Percentiles rank a stretch among this genome's conserved stretches.
These are phyloP conservation scores for Flaveria robusta DNA, from an alignment of 129 eudicot species.

Conservation along the genomic window DNA sequence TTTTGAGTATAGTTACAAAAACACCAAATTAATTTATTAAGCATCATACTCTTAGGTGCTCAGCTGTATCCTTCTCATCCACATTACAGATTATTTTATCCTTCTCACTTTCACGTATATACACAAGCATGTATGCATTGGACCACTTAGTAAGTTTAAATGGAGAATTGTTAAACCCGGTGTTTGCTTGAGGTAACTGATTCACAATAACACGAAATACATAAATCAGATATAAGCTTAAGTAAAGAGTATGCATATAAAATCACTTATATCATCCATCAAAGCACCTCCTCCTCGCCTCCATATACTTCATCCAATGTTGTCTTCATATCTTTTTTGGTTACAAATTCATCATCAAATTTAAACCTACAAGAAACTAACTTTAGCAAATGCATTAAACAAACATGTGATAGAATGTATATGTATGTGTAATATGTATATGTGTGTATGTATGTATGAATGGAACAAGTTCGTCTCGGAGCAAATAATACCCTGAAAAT, in stretches of 20 bases:
- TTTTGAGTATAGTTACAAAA: slow-evolving; percentile 1
- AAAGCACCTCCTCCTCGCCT: slow-evolving; percentile 82
- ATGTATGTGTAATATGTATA: background rate
- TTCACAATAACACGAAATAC: background rate
- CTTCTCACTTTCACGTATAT: slow-evolving; percentile 73
- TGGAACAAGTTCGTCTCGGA: too few species aligned
- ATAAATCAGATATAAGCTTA: background rate
- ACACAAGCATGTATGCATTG: slow-evolving; percentile 81
- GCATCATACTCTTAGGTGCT: slow-evolving; percentile 56
- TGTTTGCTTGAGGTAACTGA: slow-evolving; percentile 71
- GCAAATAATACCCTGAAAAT: too few species aligned
- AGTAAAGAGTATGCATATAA: background rate
- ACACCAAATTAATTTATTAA: background rate
- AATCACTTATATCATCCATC: background rate
- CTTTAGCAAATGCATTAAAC: slow-evolving; percentile 7
- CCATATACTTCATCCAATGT: slow-evolving; percentile 88
- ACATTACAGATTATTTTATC: slow-evolving; percentile 68
- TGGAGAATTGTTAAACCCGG: slow-evolving; percentile 68
- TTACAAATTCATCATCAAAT: slow-evolving; percentile 83
- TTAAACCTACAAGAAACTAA: slow-evolving; percentile 53
- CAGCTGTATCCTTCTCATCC: slow-evolving; percentile 83
- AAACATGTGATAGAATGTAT: background rate
- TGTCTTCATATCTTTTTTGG: slow-evolving; percentile 65
- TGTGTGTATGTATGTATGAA: too few species aligned
- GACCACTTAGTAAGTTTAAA: slow-evolving; percentile 73